A percentile compares a stretch with the other conserved stretches of the same genome.
phyloP scores from a whole-genome alignment of 1,284 basidiomycete genomes.

The Kwoniella shivajii region DNA sequence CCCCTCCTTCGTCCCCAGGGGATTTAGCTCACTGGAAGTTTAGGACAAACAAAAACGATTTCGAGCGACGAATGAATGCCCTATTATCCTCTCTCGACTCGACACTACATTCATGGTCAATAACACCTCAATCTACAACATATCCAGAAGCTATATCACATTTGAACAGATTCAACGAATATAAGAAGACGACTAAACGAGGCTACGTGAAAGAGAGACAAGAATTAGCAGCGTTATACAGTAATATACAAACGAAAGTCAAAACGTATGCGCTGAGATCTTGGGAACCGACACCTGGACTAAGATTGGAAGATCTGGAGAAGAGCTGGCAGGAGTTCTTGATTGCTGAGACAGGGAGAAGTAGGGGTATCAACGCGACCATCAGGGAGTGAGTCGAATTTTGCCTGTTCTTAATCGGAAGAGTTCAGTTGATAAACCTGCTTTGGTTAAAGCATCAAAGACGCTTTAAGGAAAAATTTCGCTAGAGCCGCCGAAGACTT shows the following conservation, averaged over 20 bases:
- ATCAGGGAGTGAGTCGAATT: slow-evolving; percentile 73
- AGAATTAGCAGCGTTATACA: slow-evolving; percentile 83
- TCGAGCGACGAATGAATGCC: slow-evolving; percentile 74
- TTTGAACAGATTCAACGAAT: slow-evolving; percentile 71
- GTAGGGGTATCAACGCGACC: slow-evolving; percentile 83
- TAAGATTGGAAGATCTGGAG: slow-evolving; percentile 75
- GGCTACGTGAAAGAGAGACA: slow-evolving; percentile 87
- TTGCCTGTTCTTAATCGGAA: not conserved
- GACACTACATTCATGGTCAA: slow-evolving; percentile 67
- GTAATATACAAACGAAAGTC: slow-evolving; percentile 93
- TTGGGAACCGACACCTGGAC: slow-evolving; percentile 76
- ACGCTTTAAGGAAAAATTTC: slow-evolving; percentile 77
- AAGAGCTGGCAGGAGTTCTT: slow-evolving; percentile 74
- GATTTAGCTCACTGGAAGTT: not conserved
- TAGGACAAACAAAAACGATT: slow-evolving; percentile 76
- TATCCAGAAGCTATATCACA: slow-evolving; percentile 81
- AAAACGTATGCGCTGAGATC: slow-evolving; percentile 83
- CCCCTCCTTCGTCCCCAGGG: not conserved
- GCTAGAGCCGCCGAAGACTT: slow-evolving; percentile 83
- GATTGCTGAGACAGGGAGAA: slow-evolving; percentile 73
- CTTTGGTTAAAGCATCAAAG: slow-evolving; percentile 73
- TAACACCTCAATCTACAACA: slow-evolving; percentile 66
- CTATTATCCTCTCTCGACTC: slow-evolving; percentile 67
- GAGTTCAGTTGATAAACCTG: not conserved
- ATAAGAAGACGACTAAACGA: slow-evolving; percentile 85